Percentiles rank a stretch among this genome's conserved stretches.
Conservation (phyloP, 192 early-diverging fungal species). For the Podila epicladia region DNA sequence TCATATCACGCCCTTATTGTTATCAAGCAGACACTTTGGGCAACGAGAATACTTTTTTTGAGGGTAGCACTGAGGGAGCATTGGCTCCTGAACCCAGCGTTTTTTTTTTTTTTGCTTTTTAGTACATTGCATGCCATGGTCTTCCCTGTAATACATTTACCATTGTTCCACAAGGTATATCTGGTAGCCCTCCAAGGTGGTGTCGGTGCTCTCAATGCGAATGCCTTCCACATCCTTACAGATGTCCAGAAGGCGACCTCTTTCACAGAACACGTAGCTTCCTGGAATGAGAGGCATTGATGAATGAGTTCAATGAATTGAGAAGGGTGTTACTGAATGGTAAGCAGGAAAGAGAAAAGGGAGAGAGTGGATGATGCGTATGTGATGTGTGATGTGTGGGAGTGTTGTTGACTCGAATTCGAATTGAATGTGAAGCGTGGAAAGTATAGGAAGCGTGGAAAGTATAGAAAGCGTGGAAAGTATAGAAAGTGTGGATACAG, state of each 20-base stretch:
- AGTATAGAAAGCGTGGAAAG: too few species aligned
- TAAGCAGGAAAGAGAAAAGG: too few species aligned
- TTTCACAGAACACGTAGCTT: conserved; percentile 44
- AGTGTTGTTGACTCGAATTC: too few species aligned
- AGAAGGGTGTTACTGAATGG: not conserved
- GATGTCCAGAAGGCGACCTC: conserved; percentile 29
- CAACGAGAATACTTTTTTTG: not conserved
- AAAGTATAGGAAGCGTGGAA: too few species aligned
- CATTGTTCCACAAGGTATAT: conserved; percentile 53
- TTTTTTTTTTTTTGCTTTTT: too few species aligned
- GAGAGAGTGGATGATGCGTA: too few species aligned
- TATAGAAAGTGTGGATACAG: too few species aligned
- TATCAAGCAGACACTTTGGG: too few species aligned
- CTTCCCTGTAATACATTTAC: conserved; percentile 2
- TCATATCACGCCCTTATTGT: too few species aligned
- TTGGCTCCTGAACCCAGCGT: not conserved
- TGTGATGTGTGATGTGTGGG: too few species aligned
- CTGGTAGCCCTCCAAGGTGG: conserved; percentile 37
- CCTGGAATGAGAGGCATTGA: conserved; percentile 25
- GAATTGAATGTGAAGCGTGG: too few species aligned
- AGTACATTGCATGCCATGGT: not conserved
- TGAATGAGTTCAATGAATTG: not conserved
- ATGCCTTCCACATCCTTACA: conserved; percentile 35
- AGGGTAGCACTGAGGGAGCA: not conserved
- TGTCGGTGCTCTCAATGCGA: conserved; percentile 24